Base-by-base conservation (phyloP, 306 rosid species). In the Luffa aegyptiaca region DNA sequence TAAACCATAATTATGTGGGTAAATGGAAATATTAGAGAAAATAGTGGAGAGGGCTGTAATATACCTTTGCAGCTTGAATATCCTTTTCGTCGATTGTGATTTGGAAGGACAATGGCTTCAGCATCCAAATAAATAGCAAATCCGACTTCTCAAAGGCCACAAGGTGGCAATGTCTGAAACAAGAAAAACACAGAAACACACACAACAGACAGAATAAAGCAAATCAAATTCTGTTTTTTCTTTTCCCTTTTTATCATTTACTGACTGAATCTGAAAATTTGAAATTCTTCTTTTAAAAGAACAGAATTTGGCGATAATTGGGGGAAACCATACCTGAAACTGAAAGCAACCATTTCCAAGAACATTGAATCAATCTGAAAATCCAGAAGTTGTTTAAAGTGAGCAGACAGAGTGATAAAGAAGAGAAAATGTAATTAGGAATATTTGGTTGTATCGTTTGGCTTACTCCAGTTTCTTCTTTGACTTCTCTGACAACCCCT, bases 391-490 rank as follows among this genome's bases (percentile, higher is more conserved):
- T 66, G 46, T 2, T n/a, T 16, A 64, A 59, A 68, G 48, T 37
- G 41, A 52, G 20, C 16, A 12, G 57, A 41, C 64, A 80, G 20
- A 71, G 42, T 69, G 36, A 20, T 16, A 63, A 31, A 59, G 13
- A 75, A 36, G 8, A 76, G 51, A 3, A 8, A 20, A 48, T 16
- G n/a, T 21, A 71, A 5, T 46, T 17, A 10, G 5, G 5, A 9
- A 1, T 45, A 11, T n/a, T 48, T 1, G 4, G 71, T 10, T 26
- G 6, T 5, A 16, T 35, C 18, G 13, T 0, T 52, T 33, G 45
- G 46, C 70, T 79, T 82, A 87, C 90, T 35, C 85, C 87, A 52
- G 90, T 85, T 83, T 87, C 90, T 57, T 87, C 90, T 83, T 85
- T 87, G 57, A 87, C 88, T 87, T 87, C 88, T 77, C 87, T 81